Conservation (phyloP, 306 rosid genomes). For the Quercus bicolor region DNA sequence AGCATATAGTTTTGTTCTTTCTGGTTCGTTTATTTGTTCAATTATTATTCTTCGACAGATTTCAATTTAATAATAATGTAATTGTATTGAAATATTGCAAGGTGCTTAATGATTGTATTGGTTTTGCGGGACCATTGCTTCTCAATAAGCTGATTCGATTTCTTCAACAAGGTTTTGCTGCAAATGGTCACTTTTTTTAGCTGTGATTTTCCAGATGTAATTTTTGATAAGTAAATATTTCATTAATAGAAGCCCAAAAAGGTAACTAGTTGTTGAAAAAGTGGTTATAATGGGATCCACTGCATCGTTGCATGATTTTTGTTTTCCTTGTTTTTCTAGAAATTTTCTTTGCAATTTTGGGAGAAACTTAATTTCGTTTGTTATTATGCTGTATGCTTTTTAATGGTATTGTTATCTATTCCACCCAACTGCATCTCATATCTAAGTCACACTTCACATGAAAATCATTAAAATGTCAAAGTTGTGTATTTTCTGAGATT, state of each 20-base stretch:
- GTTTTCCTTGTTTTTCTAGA: background rate
- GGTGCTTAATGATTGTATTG: slow-evolving; percentile 86
- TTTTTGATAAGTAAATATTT: too few species aligned
- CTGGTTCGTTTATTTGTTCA: background rate
- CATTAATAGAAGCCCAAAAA: too few species aligned
- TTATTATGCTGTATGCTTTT: background rate
- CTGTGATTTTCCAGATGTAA: slow-evolving; percentile 13
- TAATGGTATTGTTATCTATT: too few species aligned
- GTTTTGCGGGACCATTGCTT: slow-evolving; percentile 93
- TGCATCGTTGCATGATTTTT: slow-evolving; percentile 2
- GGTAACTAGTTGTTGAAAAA: slow-evolving; percentile 3
- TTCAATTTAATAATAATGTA: background rate
- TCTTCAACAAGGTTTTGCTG: slow-evolving; percentile 76
- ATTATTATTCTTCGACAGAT: background rate
- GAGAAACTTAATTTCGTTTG: background rate
- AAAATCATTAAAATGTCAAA: too few species aligned
- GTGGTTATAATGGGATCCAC: slow-evolving; percentile 4
- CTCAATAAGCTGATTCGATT: slow-evolving; percentile 82
- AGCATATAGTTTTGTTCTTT: background rate
- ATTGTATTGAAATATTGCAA: slow-evolving; percentile 23
- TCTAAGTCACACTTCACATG: too few species aligned
- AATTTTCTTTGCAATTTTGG: background rate
- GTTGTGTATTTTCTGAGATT: background rate
- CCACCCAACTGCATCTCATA: too few species aligned
- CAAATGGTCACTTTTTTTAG: slow-evolving; percentile 22